phyloP scores from a whole-genome alignment of 1,284 basidiomycete genomes.

The Porogramme epimiltina region DNA sequence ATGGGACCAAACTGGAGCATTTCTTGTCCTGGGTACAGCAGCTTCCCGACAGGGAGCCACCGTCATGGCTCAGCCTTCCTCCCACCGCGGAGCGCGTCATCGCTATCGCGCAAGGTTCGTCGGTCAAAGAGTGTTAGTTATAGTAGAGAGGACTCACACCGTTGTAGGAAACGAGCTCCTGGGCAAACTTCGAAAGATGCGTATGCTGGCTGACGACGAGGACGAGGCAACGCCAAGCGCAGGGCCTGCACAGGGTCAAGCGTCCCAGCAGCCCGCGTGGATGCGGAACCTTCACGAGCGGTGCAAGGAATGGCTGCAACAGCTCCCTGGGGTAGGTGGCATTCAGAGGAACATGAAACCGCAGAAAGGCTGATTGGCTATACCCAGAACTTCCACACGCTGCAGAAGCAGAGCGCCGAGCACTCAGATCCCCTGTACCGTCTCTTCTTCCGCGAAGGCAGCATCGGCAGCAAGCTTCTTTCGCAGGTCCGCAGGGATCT shows the following conservation, averaged over 20 bases:
- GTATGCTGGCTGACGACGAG: slow-evolving; percentile 87
- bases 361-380: slow-evolving; percentile 31
- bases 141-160: slow-evolving; percentile 5
- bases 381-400: slow-evolving; percentile 64
- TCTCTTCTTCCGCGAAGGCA: slow-evolving; percentile 87
- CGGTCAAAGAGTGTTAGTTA: neutral
- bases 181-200: slow-evolving; percentile 89
- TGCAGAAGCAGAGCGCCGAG: slow-evolving; percentile 66
- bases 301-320: slow-evolving; percentile 80
- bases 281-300: slow-evolving; percentile 84
- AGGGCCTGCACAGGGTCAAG: slow-evolving; percentile 58
- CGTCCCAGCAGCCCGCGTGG: slow-evolving; percentile 85
- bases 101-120: slow-evolving; percentile 84
- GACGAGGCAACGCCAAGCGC: slow-evolving; percentile 61
- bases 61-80: slow-evolving; percentile 90
- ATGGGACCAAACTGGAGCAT: slow-evolving; percentile 88
- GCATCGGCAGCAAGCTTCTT: slow-evolving; percentile 77
- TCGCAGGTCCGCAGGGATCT: slow-evolving; percentile 81
- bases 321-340: slow-evolving; percentile 69
- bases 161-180: slow-evolving; percentile 77
- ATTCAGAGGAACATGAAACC: neutral
- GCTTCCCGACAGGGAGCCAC: slow-evolving; percentile 89
- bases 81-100: slow-evolving; percentile 90
- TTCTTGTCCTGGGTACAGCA: slow-evolving; percentile 88
- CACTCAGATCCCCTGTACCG: slow-evolving; percentile 85